These are phyloP conservation scores for Scheffersomyces coipomensis DNA, from an alignment of 805 yeast species.

Conservation along the genomic window DNA sequence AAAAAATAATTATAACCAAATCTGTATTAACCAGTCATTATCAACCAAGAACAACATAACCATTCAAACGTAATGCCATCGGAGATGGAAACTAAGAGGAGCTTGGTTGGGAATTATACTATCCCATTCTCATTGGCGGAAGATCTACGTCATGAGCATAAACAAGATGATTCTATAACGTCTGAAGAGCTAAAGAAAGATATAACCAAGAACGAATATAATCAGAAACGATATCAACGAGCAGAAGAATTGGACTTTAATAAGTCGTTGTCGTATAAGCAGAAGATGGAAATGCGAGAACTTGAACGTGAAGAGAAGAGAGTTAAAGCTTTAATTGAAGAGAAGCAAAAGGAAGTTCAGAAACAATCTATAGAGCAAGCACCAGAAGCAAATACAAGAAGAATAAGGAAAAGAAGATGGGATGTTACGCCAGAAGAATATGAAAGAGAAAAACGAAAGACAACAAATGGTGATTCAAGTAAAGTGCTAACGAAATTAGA, in stretches of 20 bases:
- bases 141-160: slow-evolving; percentile 22
- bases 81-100: slow-evolving; percentile 9
- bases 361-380: slow-evolving; percentile 8
- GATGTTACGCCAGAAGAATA: slow-evolving; percentile 42
- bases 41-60: no score
- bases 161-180: slow-evolving; percentile 12
- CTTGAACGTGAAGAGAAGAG: slow-evolving; percentile 34
- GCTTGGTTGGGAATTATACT: slow-evolving; percentile 27
- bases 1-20: no score
- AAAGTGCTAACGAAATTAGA: neutral
- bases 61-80: no score
- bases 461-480: neutral
- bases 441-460: slow-evolving; percentile 9
- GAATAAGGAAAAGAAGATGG: slow-evolving; percentile 40
- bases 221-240: slow-evolving; percentile 24
- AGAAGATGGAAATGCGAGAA: slow-evolving; percentile 40
- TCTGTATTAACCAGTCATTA: no score
- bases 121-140: slow-evolving; percentile 27
- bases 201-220: slow-evolving; percentile 24
- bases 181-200: slow-evolving; percentile 14
- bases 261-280: slow-evolving; percentile 35
- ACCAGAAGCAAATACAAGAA: slow-evolving; percentile 8
- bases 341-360: slow-evolving; percentile 12
- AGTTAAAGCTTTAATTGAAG: slow-evolving; percentile 20
- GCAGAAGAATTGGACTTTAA: slow-evolving; percentile 22